Evolutionary conservation across 768 basidiomycete species (phyloP).

Genomic region (Naganishia antarctica): DNA sequence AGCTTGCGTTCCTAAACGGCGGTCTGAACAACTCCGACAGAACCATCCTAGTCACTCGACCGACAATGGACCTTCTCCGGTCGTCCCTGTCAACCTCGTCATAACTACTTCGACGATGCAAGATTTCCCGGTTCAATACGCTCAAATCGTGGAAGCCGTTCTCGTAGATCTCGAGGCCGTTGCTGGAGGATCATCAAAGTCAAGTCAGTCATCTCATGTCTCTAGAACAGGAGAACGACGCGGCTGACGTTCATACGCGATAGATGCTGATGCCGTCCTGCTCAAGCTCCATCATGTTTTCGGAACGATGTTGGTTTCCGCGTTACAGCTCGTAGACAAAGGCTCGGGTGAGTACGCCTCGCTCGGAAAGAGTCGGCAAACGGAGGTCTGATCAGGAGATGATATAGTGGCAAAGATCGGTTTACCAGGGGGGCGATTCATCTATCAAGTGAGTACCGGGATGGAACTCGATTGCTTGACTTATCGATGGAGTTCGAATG

Average conservation of each 20-base stretch:
- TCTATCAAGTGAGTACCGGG: conserved; percentile 12
- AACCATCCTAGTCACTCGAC: too few relatives aligned
- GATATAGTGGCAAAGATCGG: conserved; percentile 7
- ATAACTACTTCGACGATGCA: not conserved
- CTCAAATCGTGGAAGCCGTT: conserved; percentile 3
- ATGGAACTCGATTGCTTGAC: not conserved
- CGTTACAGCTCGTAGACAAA: conserved; percentile 20
- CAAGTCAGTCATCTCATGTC: not conserved
- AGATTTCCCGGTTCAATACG: conserved; percentile 12
- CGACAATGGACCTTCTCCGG: too few relatives aligned
- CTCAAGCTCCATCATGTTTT: conserved; percentile 19
- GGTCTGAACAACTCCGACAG: too few relatives aligned
- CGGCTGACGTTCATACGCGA: too few relatives aligned
- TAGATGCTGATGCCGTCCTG: conserved; percentile 12
- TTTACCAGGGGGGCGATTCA: conserved; percentile 11
- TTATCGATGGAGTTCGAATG: not conserved
- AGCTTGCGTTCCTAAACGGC: too few relatives aligned
- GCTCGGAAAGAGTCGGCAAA: not conserved
- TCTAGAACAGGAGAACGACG: too few relatives aligned
- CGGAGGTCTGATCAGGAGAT: too few relatives aligned
- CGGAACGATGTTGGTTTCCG: conserved; percentile 15
- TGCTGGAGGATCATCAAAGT: conserved; percentile 1
- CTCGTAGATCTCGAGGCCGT: not conserved
- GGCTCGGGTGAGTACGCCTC: conserved; percentile 14
- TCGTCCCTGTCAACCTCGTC: too few relatives aligned